These are phyloP conservation scores for Pichia scutulata DNA, from an alignment of 805 yeast species.

Conservation along the genomic window DNA sequence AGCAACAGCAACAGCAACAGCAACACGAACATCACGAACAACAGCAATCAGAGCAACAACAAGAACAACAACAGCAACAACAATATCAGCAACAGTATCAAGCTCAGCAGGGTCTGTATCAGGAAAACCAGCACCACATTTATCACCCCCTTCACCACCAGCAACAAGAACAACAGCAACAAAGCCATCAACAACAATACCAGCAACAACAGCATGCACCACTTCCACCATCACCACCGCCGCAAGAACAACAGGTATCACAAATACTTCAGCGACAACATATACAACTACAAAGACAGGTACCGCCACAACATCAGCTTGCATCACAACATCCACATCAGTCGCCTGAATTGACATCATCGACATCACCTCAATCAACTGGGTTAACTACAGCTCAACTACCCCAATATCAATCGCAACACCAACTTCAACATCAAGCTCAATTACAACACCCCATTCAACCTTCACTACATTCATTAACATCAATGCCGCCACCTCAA, in stretches of 20 bases:
- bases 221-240: background rate
- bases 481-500: no score
- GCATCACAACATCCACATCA: background rate
- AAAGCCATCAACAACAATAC: background rate
- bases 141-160: slow-evolving; percentile 12
- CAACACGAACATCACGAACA: background rate
- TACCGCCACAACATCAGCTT: background rate
- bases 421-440: no score
- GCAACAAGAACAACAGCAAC: background rate
- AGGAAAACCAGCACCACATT: no score
- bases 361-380: no score
- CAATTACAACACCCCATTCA: background rate
- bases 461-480: no score
- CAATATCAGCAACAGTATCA: background rate
- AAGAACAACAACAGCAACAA: background rate
- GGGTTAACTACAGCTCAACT: no score
- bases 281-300: no score
- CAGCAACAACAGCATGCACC: background rate
- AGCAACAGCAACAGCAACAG: background rate
- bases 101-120: background rate
- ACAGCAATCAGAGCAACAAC: background rate
- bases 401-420: background rate
- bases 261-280: background rate
- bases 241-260: background rate
- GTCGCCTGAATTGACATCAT: no score